Percentiles rank a stretch among this genome's conserved stretches.
phyloP scores from a whole-genome alignment of 2,329 filamentous ascomycete species.

The Nemania sp. region DNA sequence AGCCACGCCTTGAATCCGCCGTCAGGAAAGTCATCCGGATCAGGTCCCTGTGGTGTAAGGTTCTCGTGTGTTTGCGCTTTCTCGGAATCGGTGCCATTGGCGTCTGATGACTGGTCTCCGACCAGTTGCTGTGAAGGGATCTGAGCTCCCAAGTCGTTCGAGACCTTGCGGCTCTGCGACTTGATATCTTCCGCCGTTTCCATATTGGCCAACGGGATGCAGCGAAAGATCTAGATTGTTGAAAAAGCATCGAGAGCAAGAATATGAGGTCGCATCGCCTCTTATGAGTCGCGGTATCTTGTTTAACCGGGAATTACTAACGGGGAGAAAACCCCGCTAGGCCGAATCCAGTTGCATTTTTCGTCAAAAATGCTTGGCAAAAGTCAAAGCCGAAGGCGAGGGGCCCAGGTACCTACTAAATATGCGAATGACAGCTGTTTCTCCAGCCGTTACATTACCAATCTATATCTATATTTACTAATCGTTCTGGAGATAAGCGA shows the following conservation, averaged over 20 bases:
- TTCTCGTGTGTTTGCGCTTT: slow-evolving; percentile 3
- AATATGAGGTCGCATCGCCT: no score
- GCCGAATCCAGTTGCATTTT: slow-evolving; percentile 24
- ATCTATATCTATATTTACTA: not conserved
- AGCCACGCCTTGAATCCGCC: slow-evolving; percentile 30
- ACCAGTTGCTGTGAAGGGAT: not conserved
- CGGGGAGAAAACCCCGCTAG: not conserved
- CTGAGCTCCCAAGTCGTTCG: not conserved
- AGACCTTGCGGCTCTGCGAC: not conserved
- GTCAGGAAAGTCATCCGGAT: slow-evolving; percentile 21
- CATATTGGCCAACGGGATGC: not conserved
- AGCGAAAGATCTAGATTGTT: not conserved
- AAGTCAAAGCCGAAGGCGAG: not conserved
- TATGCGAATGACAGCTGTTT: no score
- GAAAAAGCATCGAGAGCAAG: not conserved
- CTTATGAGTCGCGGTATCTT: no score
- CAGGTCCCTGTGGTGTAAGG: not conserved
- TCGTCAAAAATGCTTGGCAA: slow-evolving; percentile 24
- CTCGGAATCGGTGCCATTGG: not conserved
- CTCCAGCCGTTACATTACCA: no score
- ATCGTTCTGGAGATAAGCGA: no score
- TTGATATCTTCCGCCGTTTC: not conserved
- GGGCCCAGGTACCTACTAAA: no score
- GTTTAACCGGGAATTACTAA: no score
- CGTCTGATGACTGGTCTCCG: not conserved